These are phyloP conservation scores for Annulohypoxylon truncatum DNA, from an alignment of 2,329 filamentous ascomycete genomes.

Conservation along the genomic window DNA sequence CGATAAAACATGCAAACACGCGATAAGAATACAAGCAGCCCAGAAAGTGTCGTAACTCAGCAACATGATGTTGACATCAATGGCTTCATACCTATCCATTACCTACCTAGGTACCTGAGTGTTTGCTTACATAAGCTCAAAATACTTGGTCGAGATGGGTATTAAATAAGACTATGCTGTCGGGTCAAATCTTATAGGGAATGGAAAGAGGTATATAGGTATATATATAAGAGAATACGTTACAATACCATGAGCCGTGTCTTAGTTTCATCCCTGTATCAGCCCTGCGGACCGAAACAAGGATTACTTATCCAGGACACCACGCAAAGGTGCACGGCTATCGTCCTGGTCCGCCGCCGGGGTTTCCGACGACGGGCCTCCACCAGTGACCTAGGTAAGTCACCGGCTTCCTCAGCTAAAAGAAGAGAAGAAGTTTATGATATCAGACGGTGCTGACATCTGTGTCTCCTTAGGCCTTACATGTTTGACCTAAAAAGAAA, in stretches of 20 bases:
- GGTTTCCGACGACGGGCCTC: not conserved
- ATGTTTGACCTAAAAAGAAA: too few species aligned
- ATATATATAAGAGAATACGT: not conserved
- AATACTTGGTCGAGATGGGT: not conserved
- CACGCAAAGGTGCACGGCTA: not conserved
- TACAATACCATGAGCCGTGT: not conserved
- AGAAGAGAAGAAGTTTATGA: not conserved
- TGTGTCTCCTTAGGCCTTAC: too few species aligned
- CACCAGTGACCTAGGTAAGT: not conserved
- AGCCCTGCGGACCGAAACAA: not conserved
- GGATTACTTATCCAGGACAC: not conserved
- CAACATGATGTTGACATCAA: too few species aligned
- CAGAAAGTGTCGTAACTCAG: too few species aligned
- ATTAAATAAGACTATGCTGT: too few species aligned
- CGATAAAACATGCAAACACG: too few species aligned
- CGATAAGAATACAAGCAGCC: too few species aligned
- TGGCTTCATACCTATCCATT: too few species aligned
- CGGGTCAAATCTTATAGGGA: too few species aligned
- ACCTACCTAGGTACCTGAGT: too few species aligned
- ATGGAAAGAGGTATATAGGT: not conserved
- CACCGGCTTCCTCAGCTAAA: not conserved
- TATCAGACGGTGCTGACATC: too few species aligned
- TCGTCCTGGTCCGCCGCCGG: slow-evolving; percentile 1
- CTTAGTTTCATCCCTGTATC: not conserved
- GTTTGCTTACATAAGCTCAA: too few species aligned